Evolutionary conservation across 805 yeast species (phyloP).

Genomic region (Wickerhamiella qilinensis): DNA sequence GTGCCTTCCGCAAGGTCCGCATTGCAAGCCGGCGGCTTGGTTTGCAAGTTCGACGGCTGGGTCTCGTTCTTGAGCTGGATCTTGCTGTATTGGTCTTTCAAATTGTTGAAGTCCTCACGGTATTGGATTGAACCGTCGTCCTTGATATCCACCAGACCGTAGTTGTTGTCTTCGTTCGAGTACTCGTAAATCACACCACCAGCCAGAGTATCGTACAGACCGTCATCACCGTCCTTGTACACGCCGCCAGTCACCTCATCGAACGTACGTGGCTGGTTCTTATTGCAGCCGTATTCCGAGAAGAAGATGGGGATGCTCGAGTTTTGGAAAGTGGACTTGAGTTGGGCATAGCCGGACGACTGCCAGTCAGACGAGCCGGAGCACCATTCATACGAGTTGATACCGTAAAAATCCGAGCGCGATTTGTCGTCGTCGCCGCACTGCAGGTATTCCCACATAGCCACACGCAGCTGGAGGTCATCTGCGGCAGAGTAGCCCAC

Average conservation of each 20-base stretch:
- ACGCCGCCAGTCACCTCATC: constrained; percentile 53
- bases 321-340: constrained; percentile 47
- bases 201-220: constrained; percentile 38
- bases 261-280: constrained; percentile 62
- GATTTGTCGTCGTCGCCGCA: constrained; percentile 43
- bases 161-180: constrained; percentile 57
- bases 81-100: constrained; percentile 38
- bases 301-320: constrained; percentile 63
- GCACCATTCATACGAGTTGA: constrained; percentile 95
- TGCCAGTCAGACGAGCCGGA: constrained; percentile 47
- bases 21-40: constrained; percentile 13
- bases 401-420: constrained; percentile 69
- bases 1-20: constrained; percentile 9
- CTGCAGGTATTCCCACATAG: constrained; percentile 65
- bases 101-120: constrained; percentile 42
- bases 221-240: constrained; percentile 28
- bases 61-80: constrained; percentile 19
- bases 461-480: constrained; percentile 47
- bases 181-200: constrained; percentile 94
- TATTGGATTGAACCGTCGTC: constrained; percentile 33
- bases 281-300: constrained; percentile 84
- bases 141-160: constrained; percentile 57
- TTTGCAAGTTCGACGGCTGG: constrained; percentile 6
- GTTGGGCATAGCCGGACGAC: constrained; percentile 49
- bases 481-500: constrained; percentile 95